A percentile compares a stretch with the other conserved stretches of the same genome.
Evolutionary conservation across 257 asterid species (phyloP).

Genomic region (Solanum tarijense): DNA sequence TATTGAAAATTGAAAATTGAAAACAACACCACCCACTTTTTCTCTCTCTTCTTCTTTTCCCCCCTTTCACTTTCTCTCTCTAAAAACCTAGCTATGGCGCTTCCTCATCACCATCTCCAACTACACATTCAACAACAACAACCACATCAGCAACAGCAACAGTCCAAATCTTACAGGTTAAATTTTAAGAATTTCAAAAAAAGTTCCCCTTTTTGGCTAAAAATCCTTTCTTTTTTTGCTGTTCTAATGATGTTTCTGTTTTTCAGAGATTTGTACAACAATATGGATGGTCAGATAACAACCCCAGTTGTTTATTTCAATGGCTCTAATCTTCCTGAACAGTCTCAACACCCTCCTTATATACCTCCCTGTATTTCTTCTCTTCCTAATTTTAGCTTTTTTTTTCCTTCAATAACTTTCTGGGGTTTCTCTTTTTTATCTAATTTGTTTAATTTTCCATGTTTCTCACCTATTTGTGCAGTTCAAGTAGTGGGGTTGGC

Average conservation of each 20-base stretch:
- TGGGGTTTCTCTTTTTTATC: not conserved
- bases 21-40: not conserved
- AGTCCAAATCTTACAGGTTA: slow-evolving; percentile 56
- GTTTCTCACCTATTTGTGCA: slow-evolving; percentile 13
- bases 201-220: not conserved
- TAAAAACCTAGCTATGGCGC: slow-evolving; percentile 46
- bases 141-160: not conserved
- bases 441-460: not conserved
- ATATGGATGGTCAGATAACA: slow-evolving; percentile 75
- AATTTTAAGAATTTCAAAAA: not conserved
- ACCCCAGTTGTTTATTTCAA: slow-evolving; percentile 57
- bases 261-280: slow-evolving; percentile 51
- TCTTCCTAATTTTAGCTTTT: not conserved
- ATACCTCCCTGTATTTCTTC: slow-evolving; percentile 61
- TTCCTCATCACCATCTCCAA: slow-evolving; percentile 54
- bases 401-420: not conserved
- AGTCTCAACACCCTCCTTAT: slow-evolving; percentile 72
- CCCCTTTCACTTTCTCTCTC: not conserved
- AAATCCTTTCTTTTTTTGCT: not conserved
- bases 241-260: not conserved
- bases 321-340: slow-evolving; percentile 63
- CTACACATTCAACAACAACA: slow-evolving; percentile 29
- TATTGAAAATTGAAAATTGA: not conserved
- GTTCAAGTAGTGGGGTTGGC: slow-evolving; percentile 84
- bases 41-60: not conserved